These are phyloP conservation scores for Populus ilicifolia DNA, from an alignment of 345 rosid genomes.

Conservation along the genomic window DNA sequence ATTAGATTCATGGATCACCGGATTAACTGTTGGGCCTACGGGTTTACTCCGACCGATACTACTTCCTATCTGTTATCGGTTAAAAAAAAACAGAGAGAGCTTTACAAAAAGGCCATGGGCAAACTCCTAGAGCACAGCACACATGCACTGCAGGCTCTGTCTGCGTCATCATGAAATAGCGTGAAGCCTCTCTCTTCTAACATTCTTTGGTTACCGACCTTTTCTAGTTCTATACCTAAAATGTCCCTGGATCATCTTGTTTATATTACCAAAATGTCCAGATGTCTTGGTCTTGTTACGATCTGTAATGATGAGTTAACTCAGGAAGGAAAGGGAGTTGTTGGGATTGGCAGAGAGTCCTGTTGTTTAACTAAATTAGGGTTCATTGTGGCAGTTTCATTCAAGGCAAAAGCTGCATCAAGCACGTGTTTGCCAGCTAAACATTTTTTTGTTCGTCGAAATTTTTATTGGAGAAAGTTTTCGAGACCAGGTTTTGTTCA, in stretches of 20 bases:
- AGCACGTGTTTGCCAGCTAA: constrained; percentile 50
- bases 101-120: background rate
- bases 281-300: background rate
- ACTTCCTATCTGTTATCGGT: too few species aligned
- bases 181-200: constrained; percentile 17
- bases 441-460: constrained; percentile 1
- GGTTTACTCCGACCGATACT: too few species aligned
- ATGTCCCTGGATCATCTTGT: background rate
- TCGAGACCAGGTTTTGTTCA: background rate
- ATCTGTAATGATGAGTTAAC: background rate
- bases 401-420: constrained; percentile 35
- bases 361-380: too few species aligned
- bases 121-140: background rate
- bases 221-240: background rate
- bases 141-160: background rate
- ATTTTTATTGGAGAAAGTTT: background rate
- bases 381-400: background rate
- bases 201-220: background rate
- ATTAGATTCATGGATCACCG: too few species aligned
- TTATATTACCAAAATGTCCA: background rate
- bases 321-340: background rate
- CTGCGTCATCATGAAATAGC: constrained; percentile 34
- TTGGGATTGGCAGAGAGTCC: background rate
- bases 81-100: too few species aligned
- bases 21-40: too few species aligned